Percentiles rank a stretch among this genome's conserved stretches.
Conservation (phyloP, 164 flowering plant genomes). For the Stephania yunnanensis region DNA sequence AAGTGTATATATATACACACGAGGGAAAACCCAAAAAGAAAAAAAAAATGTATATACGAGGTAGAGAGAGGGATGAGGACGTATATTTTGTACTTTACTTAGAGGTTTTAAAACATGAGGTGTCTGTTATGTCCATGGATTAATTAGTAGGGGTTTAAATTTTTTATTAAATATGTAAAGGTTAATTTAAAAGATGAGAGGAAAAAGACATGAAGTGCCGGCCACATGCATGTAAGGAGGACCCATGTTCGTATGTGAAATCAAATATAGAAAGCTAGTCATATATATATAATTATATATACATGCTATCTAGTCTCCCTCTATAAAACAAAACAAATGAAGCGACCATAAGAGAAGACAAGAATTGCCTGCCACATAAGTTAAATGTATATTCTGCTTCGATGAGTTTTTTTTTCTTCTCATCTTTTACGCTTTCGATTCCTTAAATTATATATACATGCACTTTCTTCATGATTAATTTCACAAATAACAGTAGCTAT, state of each 20-base stretch:
- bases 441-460: not conserved
- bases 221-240: not conserved
- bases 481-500: too few species aligned
- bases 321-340: not conserved
- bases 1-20: too few species aligned
- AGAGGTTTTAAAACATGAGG: too few species aligned
- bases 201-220: not conserved
- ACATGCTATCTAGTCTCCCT: not conserved
- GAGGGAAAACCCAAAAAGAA: too few species aligned
- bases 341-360: not conserved
- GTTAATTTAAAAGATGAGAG: not conserved
- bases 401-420: not conserved
- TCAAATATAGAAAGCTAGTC: not conserved
- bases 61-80: too few species aligned
- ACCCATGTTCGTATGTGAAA: not conserved
- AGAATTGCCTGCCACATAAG: constrained; percentile 2
- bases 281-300: too few species aligned
- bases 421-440: not conserved
- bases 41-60: too few species aligned
- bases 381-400: not conserved
- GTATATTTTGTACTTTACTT: too few species aligned
- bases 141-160: too few species aligned
- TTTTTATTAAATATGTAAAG: too few species aligned
- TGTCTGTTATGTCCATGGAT: not conserved
- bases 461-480: too few species aligned